phyloP scores from a whole-genome alignment of 2,329 filamentous ascomycete genomes.

The Diplocarpon rosae region DNA sequence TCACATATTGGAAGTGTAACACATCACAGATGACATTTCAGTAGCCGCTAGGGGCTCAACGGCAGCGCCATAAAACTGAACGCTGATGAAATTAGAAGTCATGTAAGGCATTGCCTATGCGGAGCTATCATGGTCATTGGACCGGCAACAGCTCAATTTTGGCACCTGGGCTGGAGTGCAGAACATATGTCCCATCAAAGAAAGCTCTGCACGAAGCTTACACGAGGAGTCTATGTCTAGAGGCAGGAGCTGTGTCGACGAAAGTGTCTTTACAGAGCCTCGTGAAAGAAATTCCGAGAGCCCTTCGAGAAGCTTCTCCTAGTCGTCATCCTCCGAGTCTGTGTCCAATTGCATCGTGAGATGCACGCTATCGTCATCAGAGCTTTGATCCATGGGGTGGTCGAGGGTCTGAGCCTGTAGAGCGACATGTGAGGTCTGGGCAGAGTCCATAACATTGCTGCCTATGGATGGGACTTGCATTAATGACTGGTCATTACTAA shows the following conservation, averaged over 20 bases:
- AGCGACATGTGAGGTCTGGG: neutral
- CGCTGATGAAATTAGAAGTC: too few species aligned
- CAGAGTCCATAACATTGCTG: neutral
- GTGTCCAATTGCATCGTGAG: conserved; percentile 27
- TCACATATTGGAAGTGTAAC: too few species aligned
- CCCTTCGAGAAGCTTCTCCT: conserved; percentile 43
- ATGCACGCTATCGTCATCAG: conserved; percentile 38
- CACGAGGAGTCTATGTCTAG: too few species aligned
- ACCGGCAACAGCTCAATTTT: too few species aligned
- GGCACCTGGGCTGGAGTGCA: too few species aligned
- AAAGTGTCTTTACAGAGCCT: conserved; percentile 16
- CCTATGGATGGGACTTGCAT: conserved; percentile 1
- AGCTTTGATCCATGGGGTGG: conserved; percentile 17
- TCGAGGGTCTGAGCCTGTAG: neutral
- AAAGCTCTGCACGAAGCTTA: too few species aligned
- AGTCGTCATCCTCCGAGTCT: conserved; percentile 24
- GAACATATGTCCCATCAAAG: too few species aligned
- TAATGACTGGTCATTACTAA: neutral
- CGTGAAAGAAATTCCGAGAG: conserved; percentile 42
- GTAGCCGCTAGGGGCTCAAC: too few species aligned
- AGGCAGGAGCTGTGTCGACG: neutral
- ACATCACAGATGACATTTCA: too few species aligned
- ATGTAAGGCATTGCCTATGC: too few species aligned
- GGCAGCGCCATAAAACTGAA: too few species aligned
- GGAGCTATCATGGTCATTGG: too few species aligned